Conservation (phyloP, 2,329 filamentous ascomycete species). For the Pseudocercospora cruenta region DNA sequence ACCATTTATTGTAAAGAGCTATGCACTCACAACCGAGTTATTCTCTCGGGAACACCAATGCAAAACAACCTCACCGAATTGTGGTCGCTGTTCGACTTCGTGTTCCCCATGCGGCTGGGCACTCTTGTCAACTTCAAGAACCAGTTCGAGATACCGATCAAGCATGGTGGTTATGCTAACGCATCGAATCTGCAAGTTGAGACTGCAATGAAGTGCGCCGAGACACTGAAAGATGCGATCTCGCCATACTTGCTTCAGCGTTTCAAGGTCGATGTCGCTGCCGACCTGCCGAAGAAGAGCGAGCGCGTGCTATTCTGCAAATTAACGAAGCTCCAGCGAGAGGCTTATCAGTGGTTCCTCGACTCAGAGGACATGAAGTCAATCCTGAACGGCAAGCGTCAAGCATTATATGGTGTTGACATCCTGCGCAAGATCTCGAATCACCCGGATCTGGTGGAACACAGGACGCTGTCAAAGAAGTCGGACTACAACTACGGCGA, state of each 20-base stretch:
- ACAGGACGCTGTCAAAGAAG: slow-evolving; percentile 61
- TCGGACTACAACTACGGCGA: slow-evolving; percentile 76
- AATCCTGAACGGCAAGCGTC: slow-evolving; percentile 73
- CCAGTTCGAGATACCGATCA: slow-evolving; percentile 93
- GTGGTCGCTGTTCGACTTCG: slow-evolving; percentile 97
- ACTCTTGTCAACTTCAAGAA: slow-evolving; percentile 87
- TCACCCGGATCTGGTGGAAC: slow-evolving; percentile 85
- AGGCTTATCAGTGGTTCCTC: slow-evolving; percentile 80
- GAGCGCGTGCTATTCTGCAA: slow-evolving; percentile 97
- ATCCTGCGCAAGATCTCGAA: slow-evolving; percentile 96
- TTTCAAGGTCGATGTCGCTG: slow-evolving; percentile 89
- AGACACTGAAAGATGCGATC: slow-evolving; percentile 90
- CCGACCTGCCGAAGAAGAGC: slow-evolving; percentile 91
- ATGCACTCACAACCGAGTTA: slow-evolving; percentile 84
- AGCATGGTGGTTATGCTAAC: slow-evolving; percentile 90
- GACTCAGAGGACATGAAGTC: slow-evolving; percentile 82
- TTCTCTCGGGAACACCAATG: slow-evolving; percentile 94
- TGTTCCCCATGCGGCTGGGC: slow-evolving; percentile 93
- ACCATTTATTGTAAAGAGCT: slow-evolving; percentile 95
- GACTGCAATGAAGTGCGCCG: slow-evolving; percentile 90
- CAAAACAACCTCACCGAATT: slow-evolving; percentile 95
- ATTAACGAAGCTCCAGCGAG: slow-evolving; percentile 75
- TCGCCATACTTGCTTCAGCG: slow-evolving; percentile 90
- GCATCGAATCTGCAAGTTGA: slow-evolving; percentile 92
- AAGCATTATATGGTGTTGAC: slow-evolving; percentile 88